These are phyloP conservation scores for Piromyces finnis DNA, from an alignment of 192 early-diverging fungal species.

Conservation along the genomic window DNA sequence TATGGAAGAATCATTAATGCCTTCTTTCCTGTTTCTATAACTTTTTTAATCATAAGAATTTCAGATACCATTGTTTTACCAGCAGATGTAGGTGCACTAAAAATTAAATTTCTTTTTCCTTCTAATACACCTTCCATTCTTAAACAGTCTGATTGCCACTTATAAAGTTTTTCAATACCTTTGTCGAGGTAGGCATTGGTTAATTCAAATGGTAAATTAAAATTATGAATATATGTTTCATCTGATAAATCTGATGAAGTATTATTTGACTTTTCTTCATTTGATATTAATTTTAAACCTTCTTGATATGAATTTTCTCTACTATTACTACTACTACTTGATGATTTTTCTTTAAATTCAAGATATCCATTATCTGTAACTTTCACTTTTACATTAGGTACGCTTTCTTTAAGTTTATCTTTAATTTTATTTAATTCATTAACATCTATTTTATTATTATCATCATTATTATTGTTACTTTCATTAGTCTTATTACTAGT, in stretches of 20 bases:
- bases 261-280: not conserved
- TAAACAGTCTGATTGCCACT: conserved; percentile 12
- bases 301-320: not conserved
- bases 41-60: conserved; percentile 12
- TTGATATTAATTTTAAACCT: not conserved
- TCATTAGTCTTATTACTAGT: not conserved
- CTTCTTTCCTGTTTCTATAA: conserved; percentile 9
- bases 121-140: conserved; percentile 8
- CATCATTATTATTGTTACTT: not conserved
- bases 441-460: not conserved
- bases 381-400: not conserved
- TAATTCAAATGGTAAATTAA: not conserved
- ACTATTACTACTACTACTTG: not conserved
- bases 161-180: conserved; percentile 3
- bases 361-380: not conserved
- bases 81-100: conserved; percentile 15
- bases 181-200: not conserved
- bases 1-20: conserved; percentile 17
- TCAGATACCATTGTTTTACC: conserved; percentile 16
- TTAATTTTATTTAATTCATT: not conserved
- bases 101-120: conserved; percentile 7
- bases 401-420: not conserved
- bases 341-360: not conserved
- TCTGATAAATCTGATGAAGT: not conserved
- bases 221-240: not conserved